Evolutionary conservation across 2,329 filamentous ascomycete genomes (phyloP).

Genomic region (Hortaea werneckii): DNA sequence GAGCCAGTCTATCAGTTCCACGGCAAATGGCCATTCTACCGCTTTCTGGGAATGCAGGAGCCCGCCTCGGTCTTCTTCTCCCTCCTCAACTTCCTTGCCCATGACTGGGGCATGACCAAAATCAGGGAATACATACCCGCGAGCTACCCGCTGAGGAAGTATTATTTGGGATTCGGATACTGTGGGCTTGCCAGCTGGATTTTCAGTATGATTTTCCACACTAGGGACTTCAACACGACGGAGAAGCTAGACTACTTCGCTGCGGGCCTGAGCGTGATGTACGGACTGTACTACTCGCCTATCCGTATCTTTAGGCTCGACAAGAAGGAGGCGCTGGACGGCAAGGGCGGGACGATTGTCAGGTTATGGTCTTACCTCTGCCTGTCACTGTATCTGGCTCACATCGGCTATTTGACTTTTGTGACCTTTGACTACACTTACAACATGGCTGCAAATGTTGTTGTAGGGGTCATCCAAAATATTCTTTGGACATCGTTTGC

Average conservation of each 20-base stretch:
- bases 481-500: conserved; percentile 79
- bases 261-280: conserved; percentile 80
- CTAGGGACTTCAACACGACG: conserved; percentile 71
- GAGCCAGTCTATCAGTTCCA: conserved; percentile 79
- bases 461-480: conserved; percentile 69
- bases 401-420: conserved; percentile 75
- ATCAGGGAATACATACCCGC: conserved; percentile 61
- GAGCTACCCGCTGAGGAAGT: conserved; percentile 65
- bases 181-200: conserved; percentile 76
- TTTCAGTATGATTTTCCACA: conserved; percentile 87
- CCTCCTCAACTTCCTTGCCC: conserved; percentile 79
- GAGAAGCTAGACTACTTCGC: conserved; percentile 96
- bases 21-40: conserved; percentile 96
- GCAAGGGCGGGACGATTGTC: conserved; percentile 39
- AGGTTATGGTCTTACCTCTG: conserved; percentile 70
- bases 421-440: conserved; percentile 93
- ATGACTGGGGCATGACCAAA: conserved; percentile 64
- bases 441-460: conserved; percentile 94
- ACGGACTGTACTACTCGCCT: conserved; percentile 77
- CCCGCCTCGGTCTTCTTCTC: conserved; percentile 90
- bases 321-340: conserved; percentile 29
- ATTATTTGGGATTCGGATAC: conserved; percentile 71
- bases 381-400: conserved; percentile 56
- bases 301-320: conserved; percentile 80
- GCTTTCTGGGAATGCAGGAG: conserved; percentile 87